phyloP scores from a whole-genome alignment of 495 filamentous ascomycete species.

The Annulohypoxylon bovei region DNA sequence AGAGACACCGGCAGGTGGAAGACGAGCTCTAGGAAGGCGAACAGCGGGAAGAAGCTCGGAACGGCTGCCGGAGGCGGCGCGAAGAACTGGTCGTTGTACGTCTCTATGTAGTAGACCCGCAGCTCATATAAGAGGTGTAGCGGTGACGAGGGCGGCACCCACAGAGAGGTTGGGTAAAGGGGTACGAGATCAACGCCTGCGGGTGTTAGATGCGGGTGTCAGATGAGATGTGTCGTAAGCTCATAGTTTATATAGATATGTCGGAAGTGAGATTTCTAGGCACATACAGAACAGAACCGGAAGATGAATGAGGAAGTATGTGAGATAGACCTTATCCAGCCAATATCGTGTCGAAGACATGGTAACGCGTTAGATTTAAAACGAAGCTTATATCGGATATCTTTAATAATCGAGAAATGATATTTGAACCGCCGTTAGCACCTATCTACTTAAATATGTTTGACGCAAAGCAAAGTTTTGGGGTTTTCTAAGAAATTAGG shows the following conservation, averaged over 20 bases:
- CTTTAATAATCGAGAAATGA: not conserved
- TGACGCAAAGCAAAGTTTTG: too few relatives aligned
- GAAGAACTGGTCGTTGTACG: constrained; percentile 82
- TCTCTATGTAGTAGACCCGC: constrained; percentile 71
- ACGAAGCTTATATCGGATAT: not conserved
- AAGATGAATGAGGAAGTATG: constrained; percentile 74
- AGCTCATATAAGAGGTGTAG: constrained; percentile 60
- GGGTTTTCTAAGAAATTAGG: not conserved
- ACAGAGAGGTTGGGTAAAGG: constrained; percentile 68
- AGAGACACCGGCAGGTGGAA: constrained; percentile 75
- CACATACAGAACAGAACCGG: constrained; percentile 74
- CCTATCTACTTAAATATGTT: too few relatives aligned
- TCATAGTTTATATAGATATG: not conserved
- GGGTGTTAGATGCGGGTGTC: constrained; percentile 44
- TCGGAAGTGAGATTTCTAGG: not conserved
- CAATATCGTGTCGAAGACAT: constrained; percentile 46
- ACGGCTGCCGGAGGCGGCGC: constrained; percentile 60
- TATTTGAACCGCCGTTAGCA: not conserved
- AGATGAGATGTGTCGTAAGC: not conserved
- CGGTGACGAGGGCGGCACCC: constrained; percentile 51
- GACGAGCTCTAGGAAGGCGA: constrained; percentile 73
- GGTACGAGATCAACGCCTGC: constrained; percentile 73
- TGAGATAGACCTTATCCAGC: constrained; percentile 68
- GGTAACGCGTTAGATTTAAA: constrained; percentile 33
- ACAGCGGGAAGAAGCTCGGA: constrained; percentile 73